These are phyloP conservation scores for Crithidia acanthocephali DNA, from an alignment of 208 protist species.

Conservation along the genomic window DNA sequence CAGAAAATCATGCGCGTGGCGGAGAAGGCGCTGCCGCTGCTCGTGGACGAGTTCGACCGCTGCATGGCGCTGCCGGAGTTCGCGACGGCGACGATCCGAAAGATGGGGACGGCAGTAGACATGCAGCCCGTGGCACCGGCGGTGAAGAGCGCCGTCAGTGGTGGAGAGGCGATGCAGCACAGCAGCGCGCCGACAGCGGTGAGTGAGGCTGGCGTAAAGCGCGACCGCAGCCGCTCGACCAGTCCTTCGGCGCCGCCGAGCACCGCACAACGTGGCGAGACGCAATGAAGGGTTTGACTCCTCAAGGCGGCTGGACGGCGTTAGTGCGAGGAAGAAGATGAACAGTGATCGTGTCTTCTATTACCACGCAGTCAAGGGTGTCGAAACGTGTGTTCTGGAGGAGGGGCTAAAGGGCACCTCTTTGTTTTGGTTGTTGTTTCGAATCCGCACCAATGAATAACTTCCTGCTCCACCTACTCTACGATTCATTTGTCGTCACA, in stretches of 20 bases:
- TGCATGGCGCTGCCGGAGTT: slow-evolving; percentile 20
- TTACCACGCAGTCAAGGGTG: no score
- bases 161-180: background rate
- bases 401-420: no score
- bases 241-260: background rate
- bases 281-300: background rate
- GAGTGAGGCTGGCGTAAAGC: slow-evolving; percentile 1
- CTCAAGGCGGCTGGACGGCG: background rate
- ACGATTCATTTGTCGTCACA: background rate
- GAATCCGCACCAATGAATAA: no score
- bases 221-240: slow-evolving; percentile 1
- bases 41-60: slow-evolving; percentile 43
- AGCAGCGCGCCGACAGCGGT: background rate
- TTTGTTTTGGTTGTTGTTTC: no score
- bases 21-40: slow-evolving; percentile 25
- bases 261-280: background rate
- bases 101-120: slow-evolving; percentile 15
- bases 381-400: no score
- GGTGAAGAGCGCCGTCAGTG: background rate
- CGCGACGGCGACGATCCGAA: slow-evolving; percentile 8
- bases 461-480: no score
- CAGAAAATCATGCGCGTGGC: slow-evolving; percentile 62
- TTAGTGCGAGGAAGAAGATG: background rate
- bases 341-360: no score
- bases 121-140: background rate